Evolutionary conservation across 2,329 filamentous ascomycete species (phyloP).

Genomic region (Calycina marina): DNA sequence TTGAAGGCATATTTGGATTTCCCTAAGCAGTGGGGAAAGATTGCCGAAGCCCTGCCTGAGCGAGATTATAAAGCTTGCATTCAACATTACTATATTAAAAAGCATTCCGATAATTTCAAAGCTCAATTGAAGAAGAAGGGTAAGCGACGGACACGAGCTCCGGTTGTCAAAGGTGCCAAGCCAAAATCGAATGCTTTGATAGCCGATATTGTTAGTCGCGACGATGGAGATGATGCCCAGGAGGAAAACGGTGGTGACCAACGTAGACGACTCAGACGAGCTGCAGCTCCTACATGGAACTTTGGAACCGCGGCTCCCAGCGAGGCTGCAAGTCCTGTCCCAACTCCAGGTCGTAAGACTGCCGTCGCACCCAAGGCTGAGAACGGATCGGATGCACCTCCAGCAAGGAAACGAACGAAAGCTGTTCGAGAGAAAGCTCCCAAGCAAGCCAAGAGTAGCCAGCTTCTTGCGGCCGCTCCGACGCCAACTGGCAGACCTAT

Average conservation of each 20-base stretch:
- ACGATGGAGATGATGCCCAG: constrained; percentile 19
- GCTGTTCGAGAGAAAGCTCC: constrained; percentile 17
- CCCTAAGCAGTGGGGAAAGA: constrained; percentile 71
- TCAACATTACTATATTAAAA: constrained; percentile 75
- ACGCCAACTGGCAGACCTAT: constrained; percentile 6
- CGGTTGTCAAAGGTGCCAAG: constrained; percentile 36
- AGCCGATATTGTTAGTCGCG: constrained; percentile 45
- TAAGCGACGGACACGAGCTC: constrained; percentile 40
- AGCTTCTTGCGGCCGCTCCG: constrained; percentile 18
- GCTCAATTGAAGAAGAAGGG: constrained; percentile 34
- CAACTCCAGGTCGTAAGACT: constrained; percentile 40
- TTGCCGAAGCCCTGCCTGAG: constrained; percentile 51
- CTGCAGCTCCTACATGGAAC: constrained; percentile 54
- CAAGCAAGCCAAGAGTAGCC: constrained; percentile 21
- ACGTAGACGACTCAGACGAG: constrained; percentile 43
- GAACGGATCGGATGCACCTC: constrained; percentile 23
- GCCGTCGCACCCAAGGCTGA: constrained; percentile 30
- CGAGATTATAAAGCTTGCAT: constrained; percentile 70
- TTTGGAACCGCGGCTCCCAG: constrained; percentile 42
- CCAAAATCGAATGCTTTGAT: constrained; percentile 49
- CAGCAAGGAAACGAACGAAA: constrained; percentile 25
- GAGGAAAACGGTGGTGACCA: constrained; percentile 37
- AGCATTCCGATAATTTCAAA: constrained; percentile 58
- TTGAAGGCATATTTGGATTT: constrained; percentile 61
- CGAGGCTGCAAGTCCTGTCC: constrained; percentile 42